phyloP scores from a whole-genome alignment of 306 rosid species.

The Potentilla sterilis region DNA sequence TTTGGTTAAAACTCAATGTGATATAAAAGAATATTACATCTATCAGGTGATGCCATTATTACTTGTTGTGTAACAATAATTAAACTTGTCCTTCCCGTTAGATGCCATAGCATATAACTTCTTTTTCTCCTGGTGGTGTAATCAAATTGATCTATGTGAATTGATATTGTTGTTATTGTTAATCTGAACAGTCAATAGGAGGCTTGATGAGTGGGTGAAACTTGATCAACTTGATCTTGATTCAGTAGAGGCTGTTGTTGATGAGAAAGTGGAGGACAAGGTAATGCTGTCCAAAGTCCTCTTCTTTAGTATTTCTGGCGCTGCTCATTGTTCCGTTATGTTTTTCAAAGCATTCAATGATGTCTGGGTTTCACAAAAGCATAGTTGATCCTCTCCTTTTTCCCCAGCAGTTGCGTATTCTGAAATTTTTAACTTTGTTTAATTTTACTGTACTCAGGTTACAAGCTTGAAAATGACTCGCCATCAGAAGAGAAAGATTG shows the following conservation, averaged over 20 bases:
- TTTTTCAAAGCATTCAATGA: not conserved
- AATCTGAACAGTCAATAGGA: conserved; percentile 71
- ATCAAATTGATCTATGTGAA: not conserved
- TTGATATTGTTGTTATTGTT: not conserved
- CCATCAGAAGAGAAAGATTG: conserved; percentile 97
- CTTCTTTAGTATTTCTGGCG: not conserved
- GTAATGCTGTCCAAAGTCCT: conserved; percentile 32
- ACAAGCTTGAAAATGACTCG: conserved; percentile 98
- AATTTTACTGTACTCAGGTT: conserved; percentile 45
- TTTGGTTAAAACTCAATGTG: not conserved
- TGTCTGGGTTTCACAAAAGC: not conserved
- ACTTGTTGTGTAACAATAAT: not conserved
- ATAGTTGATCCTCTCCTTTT: not conserved
- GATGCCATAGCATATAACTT: not conserved
- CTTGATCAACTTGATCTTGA: conserved; percentile 95
- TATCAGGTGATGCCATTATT: not conserved
- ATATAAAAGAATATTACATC: not conserved
- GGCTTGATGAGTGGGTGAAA: conserved; percentile 99
- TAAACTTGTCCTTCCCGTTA: not conserved
- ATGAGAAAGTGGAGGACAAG: conserved; percentile 99
- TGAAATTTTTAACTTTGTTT: not conserved
- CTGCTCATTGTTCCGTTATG: not conserved
- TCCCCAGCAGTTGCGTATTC: not conserved
- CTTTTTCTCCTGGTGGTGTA: not conserved
- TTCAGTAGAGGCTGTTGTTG: conserved; percentile 91